Evolutionary conservation across 2,329 filamentous ascomycete genomes (phyloP), one percentile per base, ranked within the genome.

Genomic region (Colletotrichum tofieldiae): DNA sequence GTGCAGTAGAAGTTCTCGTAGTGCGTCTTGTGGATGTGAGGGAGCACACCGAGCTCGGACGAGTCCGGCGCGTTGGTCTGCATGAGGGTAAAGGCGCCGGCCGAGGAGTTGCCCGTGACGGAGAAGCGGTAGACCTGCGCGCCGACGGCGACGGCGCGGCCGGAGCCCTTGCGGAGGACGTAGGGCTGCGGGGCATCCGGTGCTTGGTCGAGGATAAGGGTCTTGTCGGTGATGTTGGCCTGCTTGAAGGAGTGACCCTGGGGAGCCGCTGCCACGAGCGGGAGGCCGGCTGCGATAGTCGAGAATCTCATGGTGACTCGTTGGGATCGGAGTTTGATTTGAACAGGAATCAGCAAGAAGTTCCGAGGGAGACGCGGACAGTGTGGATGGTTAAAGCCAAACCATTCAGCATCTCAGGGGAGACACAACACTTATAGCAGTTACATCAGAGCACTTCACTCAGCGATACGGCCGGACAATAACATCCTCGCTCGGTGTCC

Each of bases 1-100:
- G 82, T 78, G 64, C 79, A 81, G 78, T 83, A 86, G 76, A 86
- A 86, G 78, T 85, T 86, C 76, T 86, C 84, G 67, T 86, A 85
- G 71, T 85, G 82, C 29, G 45, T 73, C 60, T 79, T 75, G 72
- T 87, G 84, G 47, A 80, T 78, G 73, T 86, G 84, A 1, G 84
- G 84, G 3, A 85, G 78, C 5, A 86, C 83, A 20, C 84, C 84
- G 0, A 85, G 76, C 1, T 75, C 76, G 14, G 75, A 73, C 16
- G 81, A 83, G 9, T 74, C 76, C 1, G 83, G 82, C 1, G 82
- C 79, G 67, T 84, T 84, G 56, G 84, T 86, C 68, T 81, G 80
- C 77, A 86, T 82, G 58, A 86, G 75, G 11, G 82, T 83, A 64
- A 86, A 86, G 7, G 84, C 84, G 75, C 82, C 78, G 66, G 78